Conservation (phyloP, 139 green algal species). For the Spirogloea muscicola region DNA sequence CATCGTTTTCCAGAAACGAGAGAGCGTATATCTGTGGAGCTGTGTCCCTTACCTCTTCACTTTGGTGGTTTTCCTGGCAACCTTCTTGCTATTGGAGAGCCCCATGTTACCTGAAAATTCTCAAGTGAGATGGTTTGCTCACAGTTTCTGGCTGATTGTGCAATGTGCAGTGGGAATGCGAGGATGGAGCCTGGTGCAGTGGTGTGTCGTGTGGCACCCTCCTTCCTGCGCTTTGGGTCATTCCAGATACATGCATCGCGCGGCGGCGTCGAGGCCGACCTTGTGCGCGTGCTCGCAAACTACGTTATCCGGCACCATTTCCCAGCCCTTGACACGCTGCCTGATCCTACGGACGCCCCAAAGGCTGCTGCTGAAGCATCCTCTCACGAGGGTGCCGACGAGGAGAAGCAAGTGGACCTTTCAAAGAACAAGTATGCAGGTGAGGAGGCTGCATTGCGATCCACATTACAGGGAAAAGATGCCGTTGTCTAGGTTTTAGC, state of each 20-base stretch:
- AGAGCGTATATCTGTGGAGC: not conserved
- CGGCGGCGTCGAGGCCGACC: slow-evolving; percentile 39
- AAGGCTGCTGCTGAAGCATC: slow-evolving; percentile 8
- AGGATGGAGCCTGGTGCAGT: slow-evolving; percentile 69
- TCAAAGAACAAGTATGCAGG: slow-evolving; percentile 53
- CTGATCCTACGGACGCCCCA: slow-evolving; percentile 28
- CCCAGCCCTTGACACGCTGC: slow-evolving; percentile 56
- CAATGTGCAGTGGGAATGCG: slow-evolving; percentile 47
- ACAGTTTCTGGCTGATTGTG: not conserved
- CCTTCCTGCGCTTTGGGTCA: slow-evolving; percentile 86
- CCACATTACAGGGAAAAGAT: not conserved
- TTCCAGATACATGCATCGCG: slow-evolving; percentile 81
- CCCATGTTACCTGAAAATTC: not conserved
- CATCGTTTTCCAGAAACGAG: not conserved
- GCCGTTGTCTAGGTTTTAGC: not conserved
- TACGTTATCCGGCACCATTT: slow-evolving; percentile 84
- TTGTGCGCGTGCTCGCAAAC: slow-evolving; percentile 67
- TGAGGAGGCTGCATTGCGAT: not conserved
- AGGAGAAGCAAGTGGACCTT: slow-evolving; percentile 26
- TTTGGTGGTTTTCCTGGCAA: not conserved
- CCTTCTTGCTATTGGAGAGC: not conserved
- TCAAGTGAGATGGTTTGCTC: not conserved
- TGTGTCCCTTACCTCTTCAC: not conserved
- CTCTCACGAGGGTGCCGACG: not conserved
- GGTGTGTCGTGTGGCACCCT: slow-evolving; percentile 74